Evolutionary conservation across 2,329 filamentous ascomycete species (phyloP).

Genomic region (Boeremia lycopersici): DNA sequence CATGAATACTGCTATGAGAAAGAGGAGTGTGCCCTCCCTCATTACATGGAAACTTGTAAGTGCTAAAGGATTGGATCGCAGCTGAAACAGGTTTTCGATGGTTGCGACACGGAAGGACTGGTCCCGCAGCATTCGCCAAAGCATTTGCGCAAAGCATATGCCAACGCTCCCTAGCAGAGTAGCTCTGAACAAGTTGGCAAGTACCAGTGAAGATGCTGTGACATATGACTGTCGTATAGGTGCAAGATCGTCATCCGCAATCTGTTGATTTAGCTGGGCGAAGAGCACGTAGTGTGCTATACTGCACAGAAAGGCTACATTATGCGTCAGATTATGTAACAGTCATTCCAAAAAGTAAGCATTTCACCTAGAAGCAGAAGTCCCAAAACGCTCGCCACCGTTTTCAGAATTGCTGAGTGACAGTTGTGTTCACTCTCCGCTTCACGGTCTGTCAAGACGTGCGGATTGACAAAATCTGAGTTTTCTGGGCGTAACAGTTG

Average conservation of each 20-base stretch:
- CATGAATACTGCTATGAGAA: neutral
- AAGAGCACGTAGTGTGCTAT: neutral
- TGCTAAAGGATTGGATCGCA: neutral
- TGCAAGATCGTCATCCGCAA: neutral
- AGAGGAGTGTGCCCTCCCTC: neutral
- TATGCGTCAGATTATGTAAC: too few relatives aligned
- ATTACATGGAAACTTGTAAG: neutral
- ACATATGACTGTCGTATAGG: neutral
- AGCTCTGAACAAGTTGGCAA: neutral
- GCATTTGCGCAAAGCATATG: neutral
- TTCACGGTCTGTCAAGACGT: too few relatives aligned
- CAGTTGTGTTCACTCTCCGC: too few relatives aligned
- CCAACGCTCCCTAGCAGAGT: neutral
- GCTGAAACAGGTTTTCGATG: neutral
- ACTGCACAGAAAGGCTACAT: too few relatives aligned
- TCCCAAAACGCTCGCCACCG: too few relatives aligned
- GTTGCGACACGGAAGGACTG: neutral
- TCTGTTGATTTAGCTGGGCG: neutral
- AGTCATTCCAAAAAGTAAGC: too few relatives aligned
- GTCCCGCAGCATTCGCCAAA: neutral
- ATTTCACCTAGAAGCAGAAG: too few relatives aligned
- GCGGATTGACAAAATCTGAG: too few relatives aligned
- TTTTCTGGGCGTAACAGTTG: too few relatives aligned
- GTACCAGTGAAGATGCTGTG: neutral
- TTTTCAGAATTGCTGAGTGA: too few relatives aligned